Evolutionary conservation across 1,284 basidiomycete species (phyloP).

Genomic region (Cryptococcus hybrid): DNA sequence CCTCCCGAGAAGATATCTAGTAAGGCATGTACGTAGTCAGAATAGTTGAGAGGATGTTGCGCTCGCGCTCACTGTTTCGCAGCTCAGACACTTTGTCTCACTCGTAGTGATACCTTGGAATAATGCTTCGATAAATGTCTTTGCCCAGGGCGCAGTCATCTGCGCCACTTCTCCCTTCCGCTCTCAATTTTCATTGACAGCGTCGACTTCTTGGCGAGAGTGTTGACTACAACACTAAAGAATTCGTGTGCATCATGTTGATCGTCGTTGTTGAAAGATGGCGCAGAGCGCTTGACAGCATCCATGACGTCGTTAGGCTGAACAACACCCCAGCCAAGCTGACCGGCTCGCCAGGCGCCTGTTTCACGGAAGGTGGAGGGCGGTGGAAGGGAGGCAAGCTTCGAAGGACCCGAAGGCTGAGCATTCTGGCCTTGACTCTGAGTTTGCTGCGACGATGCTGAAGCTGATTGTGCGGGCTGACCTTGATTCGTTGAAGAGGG

Average conservation of each 20-base stretch:
- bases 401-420: not conserved
- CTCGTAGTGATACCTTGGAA: conserved; percentile 94
- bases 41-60: not conserved
- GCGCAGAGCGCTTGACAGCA: conserved; percentile 84
- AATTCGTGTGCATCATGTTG: conserved; percentile 98
- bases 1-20: conserved; percentile 91
- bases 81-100: conserved; percentile 95
- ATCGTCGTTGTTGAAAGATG: conserved; percentile 77
- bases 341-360: conserved; percentile 46
- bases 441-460: not conserved
- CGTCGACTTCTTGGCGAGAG: conserved; percentile 85
- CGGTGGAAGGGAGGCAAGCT: conserved; percentile 44
- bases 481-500: not conserved
- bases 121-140: conserved; percentile 84
- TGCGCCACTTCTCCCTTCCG: conserved; percentile 22
- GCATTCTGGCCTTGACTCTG: not conserved
- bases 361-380: conserved; percentile 44
- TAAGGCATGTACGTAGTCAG: not conserved
- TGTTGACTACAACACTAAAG: conserved; percentile 89
- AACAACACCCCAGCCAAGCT: conserved; percentile 72
- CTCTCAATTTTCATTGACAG: conserved; percentile 53
- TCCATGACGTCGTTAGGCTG: conserved; percentile 85
- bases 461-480: not conserved
- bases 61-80: conserved; percentile 72
- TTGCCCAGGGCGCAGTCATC: conserved; percentile 46